Base-by-base conservation (phyloP, 179 eudicot species). In the Beta macrorhiza region DNA sequence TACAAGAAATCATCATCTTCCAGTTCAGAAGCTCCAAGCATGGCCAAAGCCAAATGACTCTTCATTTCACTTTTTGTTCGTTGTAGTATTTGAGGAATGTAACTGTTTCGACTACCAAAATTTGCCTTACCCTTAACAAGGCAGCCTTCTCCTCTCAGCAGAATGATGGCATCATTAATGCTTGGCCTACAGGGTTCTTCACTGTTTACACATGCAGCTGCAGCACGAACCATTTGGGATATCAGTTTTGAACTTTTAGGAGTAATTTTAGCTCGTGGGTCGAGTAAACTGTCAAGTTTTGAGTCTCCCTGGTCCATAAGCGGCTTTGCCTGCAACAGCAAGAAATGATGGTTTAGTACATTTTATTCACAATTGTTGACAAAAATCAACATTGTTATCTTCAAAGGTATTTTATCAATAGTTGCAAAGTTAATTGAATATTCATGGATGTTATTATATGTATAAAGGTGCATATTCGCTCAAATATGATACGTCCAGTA, bases 41-140 rank as follows among this genome's bases (percentile, higher is more conserved):
- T 96, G 29, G 99, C 99, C 83, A 96, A 52, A 47, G 97, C 95
- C 80, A 96, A 86, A 84, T 93, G 98, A 85, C 85, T 84, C 83
- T 86, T 92, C 87, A 90, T 89, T 83, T 91, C 94, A 7, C 88
- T 90, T 74, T 76, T 89, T 64, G 91, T 85, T 81, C 79, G 87
- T 68, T 88, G 91, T 9, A 85, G 74, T 67, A 72, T 74, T 11
- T 79, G 82, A 51, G 82, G 91, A 68, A 87, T 53, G 75, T 82
- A 82, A 63, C 76, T 71, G 75, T 86, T 91, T 16, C 78, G 65
- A n/a, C 85, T 74, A 5, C 78, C 78, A 32, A 84, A 83, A 45
- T 74, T 80, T 37, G 80, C 71, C 88, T 89, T 91, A 78, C 84
- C 85, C 75, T 80, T 90, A 67, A 69, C 65, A 59, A 78, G 53